phyloP scores from a whole-genome alignment of 2,329 filamentous ascomycete genomes.

The Grosmannia huntii region DNA sequence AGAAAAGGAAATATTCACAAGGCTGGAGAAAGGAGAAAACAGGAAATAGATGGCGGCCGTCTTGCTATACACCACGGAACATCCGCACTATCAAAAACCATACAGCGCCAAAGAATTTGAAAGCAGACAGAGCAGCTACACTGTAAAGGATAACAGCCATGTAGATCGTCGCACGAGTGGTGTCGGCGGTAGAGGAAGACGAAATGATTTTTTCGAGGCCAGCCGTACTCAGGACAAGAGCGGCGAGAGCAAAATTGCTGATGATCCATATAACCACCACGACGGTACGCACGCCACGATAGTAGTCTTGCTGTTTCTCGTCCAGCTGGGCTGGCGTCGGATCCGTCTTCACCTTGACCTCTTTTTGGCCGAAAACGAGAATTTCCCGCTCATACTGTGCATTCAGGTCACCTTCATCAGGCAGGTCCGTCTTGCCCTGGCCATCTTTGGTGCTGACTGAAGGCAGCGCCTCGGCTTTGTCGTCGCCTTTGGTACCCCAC shows the following conservation, averaged over 20 bases:
- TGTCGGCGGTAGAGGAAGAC: constrained; percentile 16
- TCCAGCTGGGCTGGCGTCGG: constrained; percentile 41
- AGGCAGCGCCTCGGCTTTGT: constrained; percentile 83
- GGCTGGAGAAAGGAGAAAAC: background rate
- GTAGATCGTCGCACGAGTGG: constrained; percentile 60
- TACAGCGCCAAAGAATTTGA: constrained; percentile 76
- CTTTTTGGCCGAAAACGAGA: constrained; percentile 59
- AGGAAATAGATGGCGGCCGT: background rate
- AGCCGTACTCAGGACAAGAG: constrained; percentile 74
- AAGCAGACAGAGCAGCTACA: constrained; percentile 69
- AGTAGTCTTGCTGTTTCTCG: constrained; percentile 95
- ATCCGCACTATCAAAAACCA: constrained; percentile 88
- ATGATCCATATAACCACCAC: constrained; percentile 96
- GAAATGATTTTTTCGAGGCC: constrained; percentile 59
- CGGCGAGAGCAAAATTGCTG: constrained; percentile 79
- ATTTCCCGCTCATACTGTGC: constrained; percentile 87
- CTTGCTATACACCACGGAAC: constrained; percentile 53
- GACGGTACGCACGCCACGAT: constrained; percentile 84
- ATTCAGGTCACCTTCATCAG: constrained; percentile 89
- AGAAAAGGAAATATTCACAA: background rate
- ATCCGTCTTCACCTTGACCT: constrained; percentile 54
- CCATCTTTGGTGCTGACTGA: constrained; percentile 84
- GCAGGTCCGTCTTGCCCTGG: constrained; percentile 82
- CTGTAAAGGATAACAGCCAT: constrained; percentile 80
- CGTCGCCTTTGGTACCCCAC: constrained; percentile 82